A percentile compares a stretch with the other conserved stretches of the same genome.
These are phyloP conservation scores for Ceratorhiza oryzae-sativae DNA, from an alignment of 1,284 basidiomycete species.

Conservation along the genomic window DNA sequence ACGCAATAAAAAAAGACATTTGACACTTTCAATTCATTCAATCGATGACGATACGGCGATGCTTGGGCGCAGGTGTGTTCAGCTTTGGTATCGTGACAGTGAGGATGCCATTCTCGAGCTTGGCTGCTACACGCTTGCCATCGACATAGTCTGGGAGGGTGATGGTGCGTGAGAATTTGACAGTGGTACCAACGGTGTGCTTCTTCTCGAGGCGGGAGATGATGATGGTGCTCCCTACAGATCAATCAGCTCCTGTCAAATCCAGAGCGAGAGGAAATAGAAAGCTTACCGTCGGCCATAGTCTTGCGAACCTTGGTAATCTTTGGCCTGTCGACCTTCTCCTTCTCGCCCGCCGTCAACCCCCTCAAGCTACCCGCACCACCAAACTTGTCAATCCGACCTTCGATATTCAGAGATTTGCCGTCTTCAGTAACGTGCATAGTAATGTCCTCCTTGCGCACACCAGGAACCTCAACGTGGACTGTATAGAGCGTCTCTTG, in stretches of 20 bases:
- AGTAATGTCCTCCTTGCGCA: conserved; percentile 77
- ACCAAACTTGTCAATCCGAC: conserved; percentile 53
- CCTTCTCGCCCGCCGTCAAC: not conserved
- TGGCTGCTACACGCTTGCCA: conserved; percentile 30
- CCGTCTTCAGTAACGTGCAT: conserved; percentile 73
- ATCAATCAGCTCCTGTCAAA: not conserved
- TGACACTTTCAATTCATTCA: conserved; percentile 19
- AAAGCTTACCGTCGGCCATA: conserved; percentile 21
- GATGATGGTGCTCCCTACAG: not conserved
- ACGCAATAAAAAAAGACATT: conserved; percentile 3
- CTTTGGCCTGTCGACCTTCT: not conserved
- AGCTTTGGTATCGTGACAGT: conserved; percentile 40
- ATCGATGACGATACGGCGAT: conserved; percentile 36
- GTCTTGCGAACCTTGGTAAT: conserved; percentile 20
- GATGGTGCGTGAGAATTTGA: conserved; percentile 38
- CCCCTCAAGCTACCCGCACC: not conserved
- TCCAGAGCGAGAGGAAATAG: not conserved
- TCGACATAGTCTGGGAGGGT: conserved; percentile 38
- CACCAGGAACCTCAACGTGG: conserved; percentile 78
- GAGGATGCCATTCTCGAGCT: conserved; percentile 40
- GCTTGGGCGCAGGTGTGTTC: not conserved
- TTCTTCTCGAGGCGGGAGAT: conserved; percentile 35
- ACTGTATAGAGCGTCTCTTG: conserved; percentile 69
- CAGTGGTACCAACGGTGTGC: conserved; percentile 6
- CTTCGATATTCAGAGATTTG: conserved; percentile 73